Percentiles rank a stretch among this genome's conserved stretches.
Conservation (phyloP, 169 alveolate genomes). For the Ichthyophthirius multifiliis region DNA sequence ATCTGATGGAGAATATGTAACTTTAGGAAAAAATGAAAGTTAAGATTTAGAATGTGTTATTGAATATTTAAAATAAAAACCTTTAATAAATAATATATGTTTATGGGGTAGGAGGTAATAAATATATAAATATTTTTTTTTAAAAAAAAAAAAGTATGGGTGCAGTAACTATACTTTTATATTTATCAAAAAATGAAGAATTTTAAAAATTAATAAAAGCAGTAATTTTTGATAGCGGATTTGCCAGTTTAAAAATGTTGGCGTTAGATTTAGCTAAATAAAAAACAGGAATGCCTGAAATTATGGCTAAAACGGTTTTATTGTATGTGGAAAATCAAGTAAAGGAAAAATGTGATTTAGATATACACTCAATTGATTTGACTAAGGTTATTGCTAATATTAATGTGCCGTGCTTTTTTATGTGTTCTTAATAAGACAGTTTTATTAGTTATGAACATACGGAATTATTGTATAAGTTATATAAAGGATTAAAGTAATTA, state of each 20-base stretch:
- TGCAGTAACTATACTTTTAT: slow-evolving; percentile 37
- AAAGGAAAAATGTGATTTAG: slow-evolving; percentile 30
- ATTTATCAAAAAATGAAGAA: slow-evolving; percentile 22
- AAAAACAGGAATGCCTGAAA: slow-evolving; percentile 28
- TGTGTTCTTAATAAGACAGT: slow-evolving; percentile 35
- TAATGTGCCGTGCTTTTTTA: slow-evolving; percentile 34
- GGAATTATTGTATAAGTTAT: slow-evolving; percentile 4
- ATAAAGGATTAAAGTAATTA: slow-evolving; percentile 24
- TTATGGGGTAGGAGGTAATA: slow-evolving; percentile 55
- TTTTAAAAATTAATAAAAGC: too few species aligned
- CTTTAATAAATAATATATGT: slow-evolving; percentile 23
- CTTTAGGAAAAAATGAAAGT: slow-evolving; percentile 41
- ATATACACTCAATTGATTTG: slow-evolving; percentile 36
- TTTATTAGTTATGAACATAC: slow-evolving; percentile 44
- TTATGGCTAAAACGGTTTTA: slow-evolving; percentile 26
- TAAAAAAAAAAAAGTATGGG: too few species aligned
- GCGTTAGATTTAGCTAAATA: slow-evolving; percentile 38
- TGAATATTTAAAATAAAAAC: slow-evolving; percentile 23
- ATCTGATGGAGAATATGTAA: slow-evolving; percentile 42
- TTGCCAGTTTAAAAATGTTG: slow-evolving; percentile 33
- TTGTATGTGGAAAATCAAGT: slow-evolving; percentile 10
- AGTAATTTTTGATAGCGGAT: slow-evolving; percentile 24
- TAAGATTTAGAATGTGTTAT: slow-evolving; percentile 30
- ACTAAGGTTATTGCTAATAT: slow-evolving; percentile 20
- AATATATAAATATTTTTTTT: too few species aligned